Percentiles rank a stretch among this genome's conserved stretches.
Conservation (phyloP, 306 rosid species). For the Cucumis cinereus region DNA sequence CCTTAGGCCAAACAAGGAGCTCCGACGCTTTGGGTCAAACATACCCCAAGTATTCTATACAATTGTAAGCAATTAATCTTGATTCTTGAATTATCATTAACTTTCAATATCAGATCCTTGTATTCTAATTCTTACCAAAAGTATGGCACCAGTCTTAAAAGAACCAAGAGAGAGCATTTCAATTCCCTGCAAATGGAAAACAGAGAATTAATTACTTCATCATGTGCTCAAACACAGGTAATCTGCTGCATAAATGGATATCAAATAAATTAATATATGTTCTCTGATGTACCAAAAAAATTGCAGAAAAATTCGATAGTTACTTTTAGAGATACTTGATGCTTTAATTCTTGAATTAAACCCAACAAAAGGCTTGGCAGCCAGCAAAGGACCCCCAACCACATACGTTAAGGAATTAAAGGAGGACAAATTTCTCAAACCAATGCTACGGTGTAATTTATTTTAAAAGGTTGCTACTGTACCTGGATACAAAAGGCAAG, state of each 20-base stretch:
- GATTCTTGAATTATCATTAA: background rate
- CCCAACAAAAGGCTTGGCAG: background rate
- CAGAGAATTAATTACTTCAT: slow-evolving; percentile 5
- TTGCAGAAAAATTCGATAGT: background rate
- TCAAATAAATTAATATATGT: background rate
- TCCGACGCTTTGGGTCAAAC: too few species aligned
- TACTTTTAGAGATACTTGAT: background rate
- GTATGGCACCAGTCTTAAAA: slow-evolving; percentile 95
- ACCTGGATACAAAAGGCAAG: slow-evolving; percentile 99
- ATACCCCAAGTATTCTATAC: background rate
- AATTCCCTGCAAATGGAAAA: slow-evolving; percentile 59
- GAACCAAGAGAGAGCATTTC: slow-evolving; percentile 99
- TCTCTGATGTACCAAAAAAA: background rate
- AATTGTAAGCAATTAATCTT: background rate
- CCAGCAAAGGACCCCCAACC: background rate
- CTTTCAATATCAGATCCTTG: background rate
- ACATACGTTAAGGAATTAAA: background rate
- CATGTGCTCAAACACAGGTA: background rate
- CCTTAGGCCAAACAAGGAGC: too few species aligned
- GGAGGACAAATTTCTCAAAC: too few species aligned
- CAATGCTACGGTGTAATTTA: background rate
- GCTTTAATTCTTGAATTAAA: background rate
- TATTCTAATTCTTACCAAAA: slow-evolving; percentile 51
- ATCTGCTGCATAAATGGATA: background rate
- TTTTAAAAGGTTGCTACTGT: slow-evolving; percentile 7